Percentiles rank a stretch among this genome's conserved stretches.
phyloP scores from a whole-genome alignment of 768 basidiomycete species.

The Psilocybe subaeruginosa region DNA sequence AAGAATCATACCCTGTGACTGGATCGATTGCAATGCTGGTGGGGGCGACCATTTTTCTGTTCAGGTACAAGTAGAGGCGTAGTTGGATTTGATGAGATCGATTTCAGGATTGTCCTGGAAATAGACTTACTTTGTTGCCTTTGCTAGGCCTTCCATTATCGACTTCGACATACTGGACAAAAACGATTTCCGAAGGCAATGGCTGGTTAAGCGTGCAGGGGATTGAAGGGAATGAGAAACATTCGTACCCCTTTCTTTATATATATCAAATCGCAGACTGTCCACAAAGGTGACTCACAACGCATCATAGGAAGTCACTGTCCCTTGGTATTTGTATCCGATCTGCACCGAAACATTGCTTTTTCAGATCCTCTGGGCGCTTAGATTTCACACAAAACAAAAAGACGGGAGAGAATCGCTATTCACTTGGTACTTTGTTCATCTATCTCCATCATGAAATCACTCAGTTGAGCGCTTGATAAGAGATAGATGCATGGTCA shows the following conservation, averaged over 20 bases:
- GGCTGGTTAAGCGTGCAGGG: background rate
- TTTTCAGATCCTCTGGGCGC: background rate
- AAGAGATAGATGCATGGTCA: background rate
- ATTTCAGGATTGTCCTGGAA: background rate
- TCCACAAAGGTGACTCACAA: background rate
- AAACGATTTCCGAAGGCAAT: background rate
- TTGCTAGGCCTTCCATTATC: background rate
- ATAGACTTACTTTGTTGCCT: background rate
- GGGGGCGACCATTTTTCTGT: background rate
- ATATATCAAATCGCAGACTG: too few species aligned
- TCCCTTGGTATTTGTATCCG: background rate
- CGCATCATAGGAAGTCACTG: background rate
- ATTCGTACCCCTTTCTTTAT: too few species aligned
- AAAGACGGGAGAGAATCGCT: background rate
- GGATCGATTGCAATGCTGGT: background rate
- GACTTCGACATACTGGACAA: too few species aligned
- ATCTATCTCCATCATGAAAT: background rate
- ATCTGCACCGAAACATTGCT: background rate
- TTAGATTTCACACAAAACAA: background rate
- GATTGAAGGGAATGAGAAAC: background rate
- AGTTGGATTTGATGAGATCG: constrained; percentile 9
- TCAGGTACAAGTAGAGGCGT: constrained; percentile 4
- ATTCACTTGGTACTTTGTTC: background rate
- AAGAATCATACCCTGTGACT: background rate
- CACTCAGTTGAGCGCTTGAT: constrained; percentile 10